phyloP scores from a whole-genome alignment of 305 asterid genomes.

The Striga hermonthica region DNA sequence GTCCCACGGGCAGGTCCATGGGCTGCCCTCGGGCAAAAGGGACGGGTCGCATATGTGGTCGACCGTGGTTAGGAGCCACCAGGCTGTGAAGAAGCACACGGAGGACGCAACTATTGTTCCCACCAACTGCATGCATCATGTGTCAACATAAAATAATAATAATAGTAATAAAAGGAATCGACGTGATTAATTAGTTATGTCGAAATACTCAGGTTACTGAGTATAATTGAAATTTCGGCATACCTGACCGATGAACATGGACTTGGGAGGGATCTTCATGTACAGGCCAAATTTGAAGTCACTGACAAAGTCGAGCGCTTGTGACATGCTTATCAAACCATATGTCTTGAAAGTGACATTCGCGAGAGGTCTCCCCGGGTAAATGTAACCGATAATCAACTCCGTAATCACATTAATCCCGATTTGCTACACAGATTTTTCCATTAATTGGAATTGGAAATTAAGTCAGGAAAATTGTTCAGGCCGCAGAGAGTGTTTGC shows the following conservation, averaged over 20 bases:
- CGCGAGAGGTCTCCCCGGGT: conserved; percentile 76
- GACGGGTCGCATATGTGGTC: conserved; percentile 44
- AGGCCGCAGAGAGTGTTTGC: background rate
- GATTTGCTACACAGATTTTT: conserved; percentile 45
- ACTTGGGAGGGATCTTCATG: conserved; percentile 81
- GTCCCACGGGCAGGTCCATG: conserved; percentile 67
- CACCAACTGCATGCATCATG: conserved; percentile 30
- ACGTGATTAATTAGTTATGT: background rate
- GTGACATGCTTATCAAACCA: conserved; percentile 69
- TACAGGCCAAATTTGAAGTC: conserved; percentile 81
- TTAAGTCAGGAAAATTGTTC: background rate
- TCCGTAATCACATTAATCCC: conserved; percentile 70
- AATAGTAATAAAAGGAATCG: background rate
- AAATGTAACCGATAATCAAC: conserved; percentile 59
- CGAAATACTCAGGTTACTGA: too few relatives aligned
- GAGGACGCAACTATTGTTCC: conserved; percentile 55
- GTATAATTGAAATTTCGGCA: too few relatives aligned
- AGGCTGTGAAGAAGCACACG: conserved; percentile 40
- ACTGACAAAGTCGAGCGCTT: conserved; percentile 50
- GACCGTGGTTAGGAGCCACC: conserved; percentile 53
- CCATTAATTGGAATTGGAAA: conserved; percentile 5
- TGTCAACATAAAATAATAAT: background rate
- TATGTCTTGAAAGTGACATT: conserved; percentile 75
- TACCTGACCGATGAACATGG: conserved; percentile 44
- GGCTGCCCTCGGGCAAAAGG: conserved; percentile 46